Base-by-base conservation (phyloP, 2,329 filamentous ascomycete genomes). In the Xylaria sp. region DNA sequence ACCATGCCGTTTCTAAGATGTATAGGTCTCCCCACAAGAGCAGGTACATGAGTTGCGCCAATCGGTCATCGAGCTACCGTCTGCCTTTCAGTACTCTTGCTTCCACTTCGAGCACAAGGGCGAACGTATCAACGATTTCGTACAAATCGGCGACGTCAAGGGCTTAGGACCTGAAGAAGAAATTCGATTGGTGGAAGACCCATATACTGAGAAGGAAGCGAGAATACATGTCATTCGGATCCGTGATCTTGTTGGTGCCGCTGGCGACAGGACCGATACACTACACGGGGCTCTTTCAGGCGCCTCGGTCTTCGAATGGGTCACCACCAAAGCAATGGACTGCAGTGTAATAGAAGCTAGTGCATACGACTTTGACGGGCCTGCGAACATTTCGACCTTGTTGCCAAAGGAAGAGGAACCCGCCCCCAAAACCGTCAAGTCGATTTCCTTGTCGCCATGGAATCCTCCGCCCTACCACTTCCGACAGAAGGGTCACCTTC, bases 171-270 rank as follows among this genome's bases (percentile, higher is more conserved):
- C 91, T 41, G 90, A 94, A 71, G 92, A 94, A 44, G 92, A 94
- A 77, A 87, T 98, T 67, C 88, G 87, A 63, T 84, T 99, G 75
- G 90, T 98, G 64, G 92, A 98, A 82, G 96, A 99, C 78, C 93
- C 97, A 55, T 99, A 99, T 81, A 99, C 94, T 52, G 96, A 99
- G 84, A 98, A 97, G 84, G 96, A 99, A 83, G 95, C 96, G 37
- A 91, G 97, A 73, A 92, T 99, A 86, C 96, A 99, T 82, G 85
- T 98, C 73, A 90, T 99, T 62, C 89, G 96, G 73, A 91, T 97
- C 70, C 89, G 96, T 72, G 96, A 99, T 79, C 87, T 99, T 73
- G 94, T 99, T 75, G 96, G 96, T 58, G 95, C 95, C 75, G 91
- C 95, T 51, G 94, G 94, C 51, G 90, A 98, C 81, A 91, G 94